Conservation (phyloP, 306 rosid species). For the Casuarina equisetifolia region DNA sequence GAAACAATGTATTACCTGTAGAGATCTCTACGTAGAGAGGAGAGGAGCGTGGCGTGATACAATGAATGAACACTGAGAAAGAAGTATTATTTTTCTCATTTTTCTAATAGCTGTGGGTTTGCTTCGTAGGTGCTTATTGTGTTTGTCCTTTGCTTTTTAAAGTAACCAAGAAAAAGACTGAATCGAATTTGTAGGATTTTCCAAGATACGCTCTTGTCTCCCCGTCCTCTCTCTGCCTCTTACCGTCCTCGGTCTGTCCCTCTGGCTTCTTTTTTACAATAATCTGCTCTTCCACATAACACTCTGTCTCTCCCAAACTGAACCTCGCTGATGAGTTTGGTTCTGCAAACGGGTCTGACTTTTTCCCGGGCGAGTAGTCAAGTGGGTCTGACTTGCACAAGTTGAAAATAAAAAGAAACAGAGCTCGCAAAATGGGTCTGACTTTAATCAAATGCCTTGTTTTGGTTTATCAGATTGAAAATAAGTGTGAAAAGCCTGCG, state of each 20-base stretch:
- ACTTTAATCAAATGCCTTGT: no score
- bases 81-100: conserved; percentile 34
- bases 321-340: no score
- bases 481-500: neutral
- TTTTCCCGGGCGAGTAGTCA: neutral
- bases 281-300: conserved; percentile 23
- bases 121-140: conserved; percentile 26
- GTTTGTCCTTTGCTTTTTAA: conserved; percentile 39
- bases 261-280: conserved; percentile 13
- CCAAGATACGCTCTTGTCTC: conserved; percentile 74
- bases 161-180: conserved; percentile 35
- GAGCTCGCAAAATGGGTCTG: no score
- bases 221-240: conserved; percentile 27
- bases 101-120: conserved; percentile 6
- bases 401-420: neutral
- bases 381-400: neutral
- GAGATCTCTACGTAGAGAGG: conserved; percentile 13
- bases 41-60: conserved; percentile 39
- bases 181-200: conserved; percentile 73
- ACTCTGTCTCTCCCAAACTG: conserved; percentile 5
- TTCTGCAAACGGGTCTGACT: neutral
- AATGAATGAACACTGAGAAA: conserved; percentile 35
- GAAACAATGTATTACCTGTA: conserved; percentile 40
- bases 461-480: neutral
- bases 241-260: conserved; percentile 6